phyloP scores from a whole-genome alignment of 1,139 yeast genomes.

The Hansenula lynferdii region DNA sequence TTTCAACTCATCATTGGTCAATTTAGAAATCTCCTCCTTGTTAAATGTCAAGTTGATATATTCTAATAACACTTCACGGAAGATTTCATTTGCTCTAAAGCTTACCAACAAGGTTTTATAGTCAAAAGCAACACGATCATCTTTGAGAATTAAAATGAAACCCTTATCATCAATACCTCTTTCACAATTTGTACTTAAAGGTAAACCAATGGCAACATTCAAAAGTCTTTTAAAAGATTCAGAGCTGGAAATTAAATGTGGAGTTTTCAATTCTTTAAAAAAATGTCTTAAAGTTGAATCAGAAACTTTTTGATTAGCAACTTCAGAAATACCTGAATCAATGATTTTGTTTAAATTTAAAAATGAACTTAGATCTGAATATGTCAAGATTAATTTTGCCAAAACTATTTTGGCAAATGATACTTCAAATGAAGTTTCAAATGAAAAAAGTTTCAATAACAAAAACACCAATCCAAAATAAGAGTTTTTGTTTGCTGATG shows the following conservation, averaged over 20 bases:
- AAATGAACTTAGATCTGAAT: constrained; percentile 15
- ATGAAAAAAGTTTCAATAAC: constrained; percentile 16
- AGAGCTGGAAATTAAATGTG: constrained; percentile 7
- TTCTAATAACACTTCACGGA: constrained; percentile 25
- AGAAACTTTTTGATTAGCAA: constrained; percentile 17
- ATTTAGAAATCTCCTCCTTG: constrained; percentile 12
- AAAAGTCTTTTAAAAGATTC: constrained; percentile 20
- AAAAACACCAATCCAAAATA: constrained; percentile 9
- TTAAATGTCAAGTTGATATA: constrained; percentile 24
- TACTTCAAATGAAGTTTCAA: constrained; percentile 17
- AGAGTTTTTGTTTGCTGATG: neutral
- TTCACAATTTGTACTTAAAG: constrained; percentile 17
- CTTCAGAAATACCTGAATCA: constrained; percentile 12
- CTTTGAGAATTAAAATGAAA: constrained; percentile 14
- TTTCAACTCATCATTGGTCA: constrained; percentile 17
- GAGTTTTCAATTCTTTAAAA: constrained; percentile 17
- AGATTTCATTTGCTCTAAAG: constrained; percentile 23
- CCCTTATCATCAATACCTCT: constrained; percentile 20
- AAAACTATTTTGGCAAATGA: constrained; percentile 21
- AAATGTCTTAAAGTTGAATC: constrained; percentile 18
- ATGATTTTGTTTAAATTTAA: constrained; percentile 12
- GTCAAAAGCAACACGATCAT: constrained; percentile 19
- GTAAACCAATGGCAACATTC: constrained; percentile 16
- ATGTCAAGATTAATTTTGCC: constrained; percentile 15
- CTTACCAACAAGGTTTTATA: constrained; percentile 21